Conservation (phyloP, 345 rosid species). For the Salix exigua region DNA sequence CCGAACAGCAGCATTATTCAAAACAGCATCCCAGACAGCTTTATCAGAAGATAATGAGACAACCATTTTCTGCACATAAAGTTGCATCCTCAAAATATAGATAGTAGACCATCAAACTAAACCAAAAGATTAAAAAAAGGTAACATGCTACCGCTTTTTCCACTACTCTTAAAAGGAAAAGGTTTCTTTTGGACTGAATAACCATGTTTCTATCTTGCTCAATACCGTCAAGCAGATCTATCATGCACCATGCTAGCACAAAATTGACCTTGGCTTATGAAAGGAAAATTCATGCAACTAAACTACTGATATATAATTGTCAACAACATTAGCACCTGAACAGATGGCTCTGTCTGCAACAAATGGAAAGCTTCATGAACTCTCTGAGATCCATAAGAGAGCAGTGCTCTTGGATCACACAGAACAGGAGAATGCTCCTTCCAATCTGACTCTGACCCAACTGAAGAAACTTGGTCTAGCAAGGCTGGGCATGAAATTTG, state of each 20-base stretch:
- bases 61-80: conserved; percentile 65
- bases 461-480: conserved; percentile 38
- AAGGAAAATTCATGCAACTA: not conserved
- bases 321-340: conserved; percentile 52
- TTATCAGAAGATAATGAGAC: conserved; percentile 69
- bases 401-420: conserved; percentile 41
- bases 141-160: not conserved
- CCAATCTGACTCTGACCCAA: conserved; percentile 61
- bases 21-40: conserved; percentile 88
- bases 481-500: conserved; percentile 31
- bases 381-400: conserved; percentile 43
- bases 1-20: conserved; percentile 66
- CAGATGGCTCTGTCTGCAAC: conserved; percentile 71
- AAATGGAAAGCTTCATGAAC: conserved; percentile 73
- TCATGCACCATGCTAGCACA: not conserved
- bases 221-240: not conserved
- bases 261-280: not conserved
- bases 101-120: not conserved
- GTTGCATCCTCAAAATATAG: not conserved
- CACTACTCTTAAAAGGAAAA: not conserved
- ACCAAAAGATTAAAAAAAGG: not conserved
- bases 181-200: not conserved
- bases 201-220: not conserved
- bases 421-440: conserved; percentile 58
- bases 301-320: not conserved